Evolutionary conservation across 495 filamentous ascomycete genomes (phyloP).

Genomic region (Tuber brumale): DNA sequence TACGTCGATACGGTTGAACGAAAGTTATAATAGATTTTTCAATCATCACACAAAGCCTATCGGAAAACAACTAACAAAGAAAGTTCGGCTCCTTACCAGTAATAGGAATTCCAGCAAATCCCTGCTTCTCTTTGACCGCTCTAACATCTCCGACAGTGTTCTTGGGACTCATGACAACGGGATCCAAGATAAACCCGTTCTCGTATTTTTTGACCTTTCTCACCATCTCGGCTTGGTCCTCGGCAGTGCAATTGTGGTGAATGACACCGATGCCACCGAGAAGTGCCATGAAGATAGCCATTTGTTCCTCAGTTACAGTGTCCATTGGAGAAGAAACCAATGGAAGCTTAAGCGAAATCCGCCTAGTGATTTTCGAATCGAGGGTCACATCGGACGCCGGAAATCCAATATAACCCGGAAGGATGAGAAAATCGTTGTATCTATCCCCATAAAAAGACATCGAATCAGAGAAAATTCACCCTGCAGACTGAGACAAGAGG

Average conservation of each 20-base stretch:
- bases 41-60: conserved; percentile 61
- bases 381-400: conserved; percentile 81
- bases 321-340: conserved; percentile 98
- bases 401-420: conserved; percentile 64
- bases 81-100: conserved; percentile 66
- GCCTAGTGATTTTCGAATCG: conserved; percentile 87
- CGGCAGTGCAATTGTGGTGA: conserved; percentile 95
- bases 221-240: conserved; percentile 97
- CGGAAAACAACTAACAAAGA: conserved; percentile 20
- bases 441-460: conserved; percentile 22
- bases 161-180: conserved; percentile 78
- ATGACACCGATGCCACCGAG: conserved; percentile 95
- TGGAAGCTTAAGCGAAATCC: conserved; percentile 86
- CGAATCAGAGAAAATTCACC: conserved; percentile 5
- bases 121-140: conserved; percentile 92
- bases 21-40: conserved; percentile 84
- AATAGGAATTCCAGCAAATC: conserved; percentile 96
- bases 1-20: conserved; percentile 96
- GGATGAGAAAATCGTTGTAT: conserved; percentile 58
- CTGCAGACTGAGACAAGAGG: conserved; percentile 44
- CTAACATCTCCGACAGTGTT: conserved; percentile 89
- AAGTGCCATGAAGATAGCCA: conserved; percentile 98
- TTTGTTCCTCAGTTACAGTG: conserved; percentile 96
- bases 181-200: conserved; percentile 97
- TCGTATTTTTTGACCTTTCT: conserved; percentile 98